Evolutionary conservation across 78 protist species (phyloP).

Genomic region (Speleostelium caveatum): DNA sequence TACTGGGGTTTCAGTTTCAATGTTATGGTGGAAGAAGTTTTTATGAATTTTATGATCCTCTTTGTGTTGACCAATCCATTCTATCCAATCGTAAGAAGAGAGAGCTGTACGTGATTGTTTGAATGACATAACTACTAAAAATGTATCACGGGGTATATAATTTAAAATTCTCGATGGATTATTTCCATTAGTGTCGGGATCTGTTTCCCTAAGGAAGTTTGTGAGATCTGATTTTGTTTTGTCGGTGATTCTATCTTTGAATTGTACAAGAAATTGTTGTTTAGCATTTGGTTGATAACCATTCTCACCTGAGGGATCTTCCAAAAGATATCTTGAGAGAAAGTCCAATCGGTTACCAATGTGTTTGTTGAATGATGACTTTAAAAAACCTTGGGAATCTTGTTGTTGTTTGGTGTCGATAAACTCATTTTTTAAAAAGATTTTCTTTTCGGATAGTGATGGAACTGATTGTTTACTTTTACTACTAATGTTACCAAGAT

Average conservation of each 20-base stretch:
- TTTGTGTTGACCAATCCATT: conserved; percentile 42
- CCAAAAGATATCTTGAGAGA: too few species aligned
- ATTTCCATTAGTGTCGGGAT: background rate
- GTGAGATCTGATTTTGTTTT: background rate
- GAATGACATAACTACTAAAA: conserved; percentile 14
- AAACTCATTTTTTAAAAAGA: too few species aligned
- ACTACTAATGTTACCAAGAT: background rate
- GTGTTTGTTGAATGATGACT: background rate
- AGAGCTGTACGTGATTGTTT: conserved; percentile 10
- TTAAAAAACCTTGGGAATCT: background rate
- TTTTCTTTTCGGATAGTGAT: background rate
- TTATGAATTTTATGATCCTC: conserved; percentile 1
- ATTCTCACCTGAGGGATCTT: too few species aligned
- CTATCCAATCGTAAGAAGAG: conserved; percentile 1
- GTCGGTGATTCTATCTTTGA: background rate
- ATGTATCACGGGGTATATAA: conserved; percentile 50
- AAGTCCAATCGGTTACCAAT: too few species aligned
- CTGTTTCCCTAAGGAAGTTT: background rate
- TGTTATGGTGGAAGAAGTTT: background rate
- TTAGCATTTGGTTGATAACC: background rate
- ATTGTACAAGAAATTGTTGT: background rate
- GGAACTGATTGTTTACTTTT: background rate
- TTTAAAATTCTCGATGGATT: conserved; percentile 1
- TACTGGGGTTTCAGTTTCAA: background rate
- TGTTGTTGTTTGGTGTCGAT: background rate